Conservation (phyloP, 805 yeast genomes). For the Saccharomycopsis babjevae region DNA sequence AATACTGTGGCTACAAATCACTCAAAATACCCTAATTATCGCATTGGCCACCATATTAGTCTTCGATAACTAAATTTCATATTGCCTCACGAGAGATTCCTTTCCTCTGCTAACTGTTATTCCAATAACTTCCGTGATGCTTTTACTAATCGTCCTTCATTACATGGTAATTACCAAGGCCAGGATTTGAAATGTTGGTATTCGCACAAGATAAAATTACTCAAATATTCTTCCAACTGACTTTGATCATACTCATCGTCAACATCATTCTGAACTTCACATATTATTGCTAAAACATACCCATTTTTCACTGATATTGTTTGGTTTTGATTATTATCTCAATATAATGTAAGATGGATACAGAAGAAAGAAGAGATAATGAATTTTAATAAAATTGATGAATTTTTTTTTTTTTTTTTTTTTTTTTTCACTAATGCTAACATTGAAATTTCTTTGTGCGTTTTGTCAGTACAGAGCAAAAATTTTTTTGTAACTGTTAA, state of each 20-base stretch:
- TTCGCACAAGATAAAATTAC: background rate
- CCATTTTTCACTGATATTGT: constrained; percentile 12
- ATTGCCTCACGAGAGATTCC: background rate
- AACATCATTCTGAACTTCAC: background rate
- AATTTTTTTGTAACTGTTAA: background rate
- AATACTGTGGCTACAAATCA: too few relatives aligned
- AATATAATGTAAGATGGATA: background rate
- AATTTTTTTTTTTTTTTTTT: background rate
- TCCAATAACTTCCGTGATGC: background rate
- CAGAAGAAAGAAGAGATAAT: background rate
- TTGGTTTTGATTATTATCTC: background rate
- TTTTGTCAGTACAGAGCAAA: background rate
- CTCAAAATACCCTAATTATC: background rate
- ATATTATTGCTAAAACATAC: constrained; percentile 1
- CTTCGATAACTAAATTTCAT: background rate
- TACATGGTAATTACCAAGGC: background rate
- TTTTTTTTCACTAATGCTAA: background rate
- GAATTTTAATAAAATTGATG: background rate
- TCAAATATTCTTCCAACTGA: background rate
- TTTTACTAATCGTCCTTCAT: background rate
- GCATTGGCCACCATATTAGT: background rate
- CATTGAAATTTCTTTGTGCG: background rate
- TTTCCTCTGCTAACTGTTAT: background rate
- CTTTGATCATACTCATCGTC: background rate
- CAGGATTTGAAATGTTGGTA: background rate